Base-by-base conservation (phyloP, 1,284 basidiomycete species). In the Termitomyces sp. region DNA sequence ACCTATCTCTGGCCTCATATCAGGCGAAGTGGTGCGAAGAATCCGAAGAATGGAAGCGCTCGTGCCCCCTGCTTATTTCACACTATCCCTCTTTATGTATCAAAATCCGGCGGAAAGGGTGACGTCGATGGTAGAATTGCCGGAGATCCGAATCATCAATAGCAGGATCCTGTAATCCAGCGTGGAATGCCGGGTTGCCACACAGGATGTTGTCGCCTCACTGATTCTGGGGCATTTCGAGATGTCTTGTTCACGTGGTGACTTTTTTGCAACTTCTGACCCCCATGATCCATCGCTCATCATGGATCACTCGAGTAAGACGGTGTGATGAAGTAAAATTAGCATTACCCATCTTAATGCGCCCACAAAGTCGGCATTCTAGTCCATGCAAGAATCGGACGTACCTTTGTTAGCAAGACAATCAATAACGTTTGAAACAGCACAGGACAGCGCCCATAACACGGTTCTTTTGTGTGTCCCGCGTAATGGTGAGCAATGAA, bases 41-140 rank as follows among this genome's bases (percentile, higher is more conserved):
- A 28, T 39, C 24, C 49, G 40, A 50, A 42, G 39, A 42, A 50
- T 50, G 49, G 49, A 50, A 50, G 39, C 30, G 2, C 39, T 9
- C 3, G 28, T 40, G 10, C 10, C 21, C 36, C 21, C 5, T 9
- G n/a, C n/a, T 8, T 19, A 9, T 10, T 13, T n/a, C 4, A 19
- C 4, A 30, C 24, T 39, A 38, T 26, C 45, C 31, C 33, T 31
- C 30, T 2, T 24, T 15, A 15, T 41, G 21, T 15, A 48, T 36
- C 19, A 26, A 33, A 38, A 39, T 38, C n/a, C 34, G 34, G 34
- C 15, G 34, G n/a, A 36, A 28, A 42, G 41, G 26, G 24, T 38
- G 36, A 33, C 31, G 36, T 38, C 36, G 8, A 28, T 26, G 34
- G 34, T 6, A 17, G 34, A 38, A 13, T 28, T 49, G 26, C 47